These are phyloP conservation scores for Microbotryomycetes sp. DNA, from an alignment of 1,284 basidiomycete species.

Conservation along the genomic window DNA sequence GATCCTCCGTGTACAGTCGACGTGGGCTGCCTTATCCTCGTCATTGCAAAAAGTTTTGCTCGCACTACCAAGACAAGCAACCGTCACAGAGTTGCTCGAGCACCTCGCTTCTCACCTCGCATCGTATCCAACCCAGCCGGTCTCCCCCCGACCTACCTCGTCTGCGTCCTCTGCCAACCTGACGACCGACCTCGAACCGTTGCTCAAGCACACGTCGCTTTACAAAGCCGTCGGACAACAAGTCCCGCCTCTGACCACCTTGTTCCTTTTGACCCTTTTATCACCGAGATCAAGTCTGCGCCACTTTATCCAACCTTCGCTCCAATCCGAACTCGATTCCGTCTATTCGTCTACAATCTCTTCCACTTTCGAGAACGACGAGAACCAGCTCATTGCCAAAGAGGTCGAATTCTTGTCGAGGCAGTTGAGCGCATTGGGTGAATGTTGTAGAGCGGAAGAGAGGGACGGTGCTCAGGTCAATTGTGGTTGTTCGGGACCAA, in stretches of 20 bases:
- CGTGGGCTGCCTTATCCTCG: conserved; percentile 17
- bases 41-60: conserved; percentile 14
- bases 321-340: neutral
- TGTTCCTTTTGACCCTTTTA: conserved; percentile 18
- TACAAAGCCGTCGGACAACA: neutral
- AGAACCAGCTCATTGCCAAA: neutral
- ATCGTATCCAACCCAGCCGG: conserved; percentile 2
- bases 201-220: neutral
- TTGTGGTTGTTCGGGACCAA: conserved; percentile 13
- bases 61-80: neutral
- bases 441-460: conserved; percentile 27
- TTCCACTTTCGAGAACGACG: too few species aligned
- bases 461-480: neutral
- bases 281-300: conserved; percentile 5
- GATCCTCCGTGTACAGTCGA: conserved; percentile 6
- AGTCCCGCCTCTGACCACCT: neutral
- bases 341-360: neutral
- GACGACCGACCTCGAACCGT: neutral
- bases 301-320: conserved; percentile 1
- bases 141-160: conserved; percentile 3
- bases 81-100: conserved; percentile 2
- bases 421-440: conserved; percentile 21
- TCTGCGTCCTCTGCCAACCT: neutral
- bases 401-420: conserved; percentile 16
- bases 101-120: conserved; percentile 5